Evolutionary conservation across 331 rosid genomes (phyloP).

Genomic region (Rhamnella rubrinervis): DNA sequence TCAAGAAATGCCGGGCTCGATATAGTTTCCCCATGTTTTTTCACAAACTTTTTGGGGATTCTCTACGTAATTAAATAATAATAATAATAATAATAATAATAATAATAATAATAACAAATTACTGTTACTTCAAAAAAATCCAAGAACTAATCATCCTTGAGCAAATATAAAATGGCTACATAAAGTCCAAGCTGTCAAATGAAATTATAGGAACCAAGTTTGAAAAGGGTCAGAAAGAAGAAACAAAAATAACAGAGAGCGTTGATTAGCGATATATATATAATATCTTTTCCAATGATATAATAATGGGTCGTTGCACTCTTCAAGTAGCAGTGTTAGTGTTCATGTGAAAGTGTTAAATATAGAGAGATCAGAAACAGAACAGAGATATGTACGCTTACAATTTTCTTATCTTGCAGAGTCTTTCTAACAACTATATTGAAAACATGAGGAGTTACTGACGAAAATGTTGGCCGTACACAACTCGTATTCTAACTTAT

Average conservation of each 20-base stretch:
- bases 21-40: constrained; percentile 19
- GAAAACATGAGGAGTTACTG: constrained; percentile 4
- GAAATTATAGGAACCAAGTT: no score
- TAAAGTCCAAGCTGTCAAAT: no score
- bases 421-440: background rate
- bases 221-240: background rate
- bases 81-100: background rate
- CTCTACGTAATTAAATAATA: background rate
- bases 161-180: no score
- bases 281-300: no score
- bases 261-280: no score
- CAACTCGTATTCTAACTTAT: no score
- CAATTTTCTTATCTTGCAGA: background rate
- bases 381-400: background rate
- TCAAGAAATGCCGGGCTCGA: constrained; percentile 23
- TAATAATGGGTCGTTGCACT: no score
- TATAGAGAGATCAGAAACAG: no score
- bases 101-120: background rate
- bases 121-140: background rate
- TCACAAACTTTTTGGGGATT: constrained; percentile 23
- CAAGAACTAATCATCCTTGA: no score
- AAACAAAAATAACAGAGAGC: no score
- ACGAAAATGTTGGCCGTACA: background rate
- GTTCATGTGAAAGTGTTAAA: no score
- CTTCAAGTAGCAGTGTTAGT: no score